Evolutionary conservation across 306 rosid species (phyloP), one percentile per base, ranked within the genome.

Genomic region (Quercus gilva): DNA sequence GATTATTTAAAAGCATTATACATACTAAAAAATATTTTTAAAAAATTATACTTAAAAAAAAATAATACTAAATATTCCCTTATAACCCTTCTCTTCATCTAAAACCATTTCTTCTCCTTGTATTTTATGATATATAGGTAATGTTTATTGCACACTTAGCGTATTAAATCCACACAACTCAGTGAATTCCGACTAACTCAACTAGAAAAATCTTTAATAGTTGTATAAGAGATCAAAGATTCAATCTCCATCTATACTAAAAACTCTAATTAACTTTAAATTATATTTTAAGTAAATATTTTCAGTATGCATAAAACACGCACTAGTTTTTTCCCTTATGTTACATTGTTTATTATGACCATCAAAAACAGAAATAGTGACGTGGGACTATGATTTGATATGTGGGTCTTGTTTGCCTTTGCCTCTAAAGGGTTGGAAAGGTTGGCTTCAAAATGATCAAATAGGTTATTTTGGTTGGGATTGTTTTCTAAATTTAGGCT

Each of bases 401-500:
- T 17, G 10, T 49, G 59, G 2, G 59, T 71, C 59, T 43, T 71
- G 14, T 49, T 25, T 21, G 75, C 10, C 28, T 18, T 69, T 4
- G 29, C 20, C 53, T 71, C 18, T 35, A 2, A 4, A 51, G 65
- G 41, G 55, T 45, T n/a, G 53, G 51, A 57, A 58, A 49, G 19
- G 74, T 69, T 51, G 75, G 75, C 23, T 23, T 51, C 51, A 58
- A 51, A 45, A 21, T 31, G 75, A 71, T 51, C 25, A 74, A 20
- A 49, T 57, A 43, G 58, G 76, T 55, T 56, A 28, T 10, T 79
- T 13, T 37, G 20, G 25, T 68, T 28, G 72, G 56, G 21, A 21
- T 6, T 6, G n/a, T 73, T 55, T 76, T 77, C 82, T 84, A 73
- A 80, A 81, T 51, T 57, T 77, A 74, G 77, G 31, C 83, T 25